phyloP scores from a whole-genome alignment of 1,139 yeast species.

The Scheffersomyces segobiensis region DNA sequence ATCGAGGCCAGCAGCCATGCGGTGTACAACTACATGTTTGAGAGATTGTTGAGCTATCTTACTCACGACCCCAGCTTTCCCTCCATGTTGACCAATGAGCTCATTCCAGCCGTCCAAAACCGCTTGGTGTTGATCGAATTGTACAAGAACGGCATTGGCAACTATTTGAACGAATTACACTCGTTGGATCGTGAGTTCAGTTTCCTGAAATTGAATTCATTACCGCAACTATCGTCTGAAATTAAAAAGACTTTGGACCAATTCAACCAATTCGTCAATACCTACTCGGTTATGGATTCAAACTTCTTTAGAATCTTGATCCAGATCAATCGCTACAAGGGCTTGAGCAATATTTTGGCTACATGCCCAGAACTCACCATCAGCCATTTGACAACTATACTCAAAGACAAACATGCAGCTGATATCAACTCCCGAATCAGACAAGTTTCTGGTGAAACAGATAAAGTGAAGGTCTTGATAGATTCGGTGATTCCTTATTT shows the following conservation, averaged over 20 bases:
- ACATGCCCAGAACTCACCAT: slow-evolving; percentile 12
- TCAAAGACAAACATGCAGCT: slow-evolving; percentile 6
- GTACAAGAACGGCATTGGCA: slow-evolving; percentile 24
- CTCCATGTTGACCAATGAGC: slow-evolving; percentile 10
- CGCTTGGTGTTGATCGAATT: slow-evolving; percentile 12
- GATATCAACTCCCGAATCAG: slow-evolving; percentile 9
- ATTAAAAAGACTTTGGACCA: slow-evolving; percentile 22
- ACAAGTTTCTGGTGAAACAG: slow-evolving; percentile 8
- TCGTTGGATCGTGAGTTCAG: slow-evolving; percentile 24
- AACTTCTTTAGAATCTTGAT: slow-evolving; percentile 24
- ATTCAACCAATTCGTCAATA: slow-evolving; percentile 18
- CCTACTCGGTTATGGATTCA: slow-evolving; percentile 11
- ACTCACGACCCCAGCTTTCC: slow-evolving; percentile 11
- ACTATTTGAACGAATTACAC: slow-evolving; percentile 25
- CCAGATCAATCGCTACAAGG: slow-evolving; percentile 27
- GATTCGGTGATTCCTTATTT: slow-evolving; percentile 7
- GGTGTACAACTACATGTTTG: slow-evolving; percentile 26
- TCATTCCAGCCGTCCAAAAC: slow-evolving; percentile 12
- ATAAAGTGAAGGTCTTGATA: slow-evolving; percentile 2
- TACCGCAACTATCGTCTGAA: slow-evolving; percentile 17
- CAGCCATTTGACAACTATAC: slow-evolving; percentile 6
- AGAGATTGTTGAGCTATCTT: slow-evolving; percentile 8
- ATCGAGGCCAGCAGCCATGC: slow-evolving; percentile 17
- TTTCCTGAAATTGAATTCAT: slow-evolving; percentile 13
- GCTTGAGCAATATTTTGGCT: slow-evolving; percentile 21